Evolutionary conservation across 2,329 filamentous ascomycete genomes (phyloP).

Genomic region (Aspergillus amoenus): DNA sequence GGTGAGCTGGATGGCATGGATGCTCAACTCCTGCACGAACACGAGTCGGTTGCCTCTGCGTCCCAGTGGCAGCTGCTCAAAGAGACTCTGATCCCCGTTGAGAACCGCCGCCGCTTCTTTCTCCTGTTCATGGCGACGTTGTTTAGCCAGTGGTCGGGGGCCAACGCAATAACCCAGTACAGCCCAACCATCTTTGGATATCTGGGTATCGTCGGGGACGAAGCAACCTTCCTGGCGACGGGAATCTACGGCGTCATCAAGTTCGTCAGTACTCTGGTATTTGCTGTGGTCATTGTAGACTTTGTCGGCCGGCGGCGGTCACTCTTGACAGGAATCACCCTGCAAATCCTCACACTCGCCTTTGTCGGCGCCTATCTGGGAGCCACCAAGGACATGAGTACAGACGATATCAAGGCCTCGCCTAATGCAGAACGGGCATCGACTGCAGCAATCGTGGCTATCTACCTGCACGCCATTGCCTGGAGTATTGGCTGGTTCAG

Average conservation of each 20-base stretch:
- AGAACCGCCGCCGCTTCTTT: slow-evolving; percentile 44
- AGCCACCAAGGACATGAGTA: slow-evolving; percentile 19
- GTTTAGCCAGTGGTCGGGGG: slow-evolving; percentile 47
- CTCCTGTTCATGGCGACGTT: slow-evolving; percentile 40
- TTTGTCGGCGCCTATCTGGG: slow-evolving; percentile 35
- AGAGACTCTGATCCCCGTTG: slow-evolving; percentile 24
- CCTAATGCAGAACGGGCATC: slow-evolving; percentile 16
- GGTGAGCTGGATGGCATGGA: slow-evolving; percentile 19
- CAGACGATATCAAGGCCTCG: slow-evolving; percentile 18
- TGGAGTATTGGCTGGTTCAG: slow-evolving; percentile 41
- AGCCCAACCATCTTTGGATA: slow-evolving; percentile 45
- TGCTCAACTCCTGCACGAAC: slow-evolving; percentile 17
- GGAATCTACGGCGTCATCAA: slow-evolving; percentile 48
- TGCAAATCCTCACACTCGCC: too few relatives aligned
- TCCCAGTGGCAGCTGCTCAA: slow-evolving; percentile 28
- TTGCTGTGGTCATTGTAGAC: slow-evolving; percentile 46
- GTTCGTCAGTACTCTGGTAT: slow-evolving; percentile 43
- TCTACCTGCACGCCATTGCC: slow-evolving; percentile 49
- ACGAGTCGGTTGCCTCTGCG: slow-evolving; percentile 34
- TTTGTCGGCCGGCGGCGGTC: too few relatives aligned
- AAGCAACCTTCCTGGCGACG: slow-evolving; percentile 16
- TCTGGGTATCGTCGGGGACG: slow-evolving; percentile 29
- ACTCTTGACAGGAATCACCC: too few relatives aligned
- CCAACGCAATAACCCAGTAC: slow-evolving; percentile 47
- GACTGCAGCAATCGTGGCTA: slow-evolving; percentile 43